phyloP scores from a whole-genome alignment of 2,329 filamentous ascomycete species.

The Arthrocladium fulminans region DNA sequence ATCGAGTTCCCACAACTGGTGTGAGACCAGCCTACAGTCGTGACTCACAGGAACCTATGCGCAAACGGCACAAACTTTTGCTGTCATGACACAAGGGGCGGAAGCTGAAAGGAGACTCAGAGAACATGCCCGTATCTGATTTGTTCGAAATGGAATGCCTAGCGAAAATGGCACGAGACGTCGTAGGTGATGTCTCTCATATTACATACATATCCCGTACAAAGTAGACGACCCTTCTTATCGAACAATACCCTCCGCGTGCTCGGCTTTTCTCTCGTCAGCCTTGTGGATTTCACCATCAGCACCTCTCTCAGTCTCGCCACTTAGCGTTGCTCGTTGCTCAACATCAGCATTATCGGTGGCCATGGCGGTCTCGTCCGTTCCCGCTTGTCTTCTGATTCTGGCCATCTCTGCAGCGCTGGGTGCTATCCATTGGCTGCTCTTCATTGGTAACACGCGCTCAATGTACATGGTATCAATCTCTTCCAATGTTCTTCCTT shows the following conservation, averaged over 20 bases:
- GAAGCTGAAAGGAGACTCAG: no score
- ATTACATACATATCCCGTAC: not conserved
- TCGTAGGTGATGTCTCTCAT: no score
- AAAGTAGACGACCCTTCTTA: no score
- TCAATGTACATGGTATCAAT: conserved; percentile 70
- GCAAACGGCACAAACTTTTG: no score
- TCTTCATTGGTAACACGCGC: conserved; percentile 49
- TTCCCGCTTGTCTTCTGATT: conserved; percentile 20
- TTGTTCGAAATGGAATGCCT: no score
- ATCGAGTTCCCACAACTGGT: no score
- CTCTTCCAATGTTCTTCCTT: conserved; percentile 59
- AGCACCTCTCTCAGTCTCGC: conserved; percentile 10
- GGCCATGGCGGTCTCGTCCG: conserved; percentile 12
- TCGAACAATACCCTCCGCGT: not conserved
- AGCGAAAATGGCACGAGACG: no score
- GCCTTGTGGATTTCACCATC: not conserved
- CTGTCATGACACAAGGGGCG: no score
- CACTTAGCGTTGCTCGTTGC: conserved; percentile 8
- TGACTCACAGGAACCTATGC: no score
- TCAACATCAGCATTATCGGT: not conserved
- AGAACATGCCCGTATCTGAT: no score
- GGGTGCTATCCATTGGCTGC: conserved; percentile 14
- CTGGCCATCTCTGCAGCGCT: conserved; percentile 19
- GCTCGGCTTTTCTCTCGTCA: not conserved
- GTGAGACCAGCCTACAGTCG: no score